Evolutionary conservation across 768 basidiomycete species (phyloP), one percentile per base, ranked within the genome.

Genomic region (Cantharellus cinnabarinus): DNA sequence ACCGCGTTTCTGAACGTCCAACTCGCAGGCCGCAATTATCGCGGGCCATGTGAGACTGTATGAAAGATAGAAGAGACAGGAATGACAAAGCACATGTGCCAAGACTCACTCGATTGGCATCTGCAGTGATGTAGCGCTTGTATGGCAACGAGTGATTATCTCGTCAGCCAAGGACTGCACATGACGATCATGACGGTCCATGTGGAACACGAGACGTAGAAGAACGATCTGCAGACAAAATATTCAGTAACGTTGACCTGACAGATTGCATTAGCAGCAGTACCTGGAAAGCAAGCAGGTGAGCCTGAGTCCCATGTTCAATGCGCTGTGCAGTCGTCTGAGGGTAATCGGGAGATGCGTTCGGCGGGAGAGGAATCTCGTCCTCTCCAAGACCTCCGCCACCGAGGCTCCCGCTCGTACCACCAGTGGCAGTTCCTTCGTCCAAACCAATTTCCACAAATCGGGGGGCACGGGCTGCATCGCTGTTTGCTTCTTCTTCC

Each of bases 241-340:
- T 29, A 10, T 14, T 54, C 10, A 10, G 35, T 10, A 10, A 54
- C 35, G 61, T 64, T 64, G 64, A 65, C 10, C 10, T 54, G 52
- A 37, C 7, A 29, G 20, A 54, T 48, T 48, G 10, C 10, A 48
- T 48, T 10, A 10, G 52, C 7, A 1, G 35, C 14, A 68, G 56
- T 44, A 72, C 73, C 70, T 71, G 68, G 56, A 67, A 65, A 40
- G 64, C 65, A 60, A 67, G 66, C 59, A 68, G 68, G 67, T 73
- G 69, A 60, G 66, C 69, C 65, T 67, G 65, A 67, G 70, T 70
- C 53, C 72, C 70, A 57, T 67, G 68, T 42, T 67, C 66, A 57
- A 68, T 62, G 29, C 68, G 63, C 59, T 42, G 39, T 41, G 56
- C 52, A 7, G 52, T 37, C 35, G 35, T 10, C 38, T 54, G 52